Percentiles rank a stretch among this genome's conserved stretches.
These are phyloP conservation scores for Wickerhamiella sergipiensis DNA, from an alignment of 805 yeast species.

Conservation along the genomic window DNA sequence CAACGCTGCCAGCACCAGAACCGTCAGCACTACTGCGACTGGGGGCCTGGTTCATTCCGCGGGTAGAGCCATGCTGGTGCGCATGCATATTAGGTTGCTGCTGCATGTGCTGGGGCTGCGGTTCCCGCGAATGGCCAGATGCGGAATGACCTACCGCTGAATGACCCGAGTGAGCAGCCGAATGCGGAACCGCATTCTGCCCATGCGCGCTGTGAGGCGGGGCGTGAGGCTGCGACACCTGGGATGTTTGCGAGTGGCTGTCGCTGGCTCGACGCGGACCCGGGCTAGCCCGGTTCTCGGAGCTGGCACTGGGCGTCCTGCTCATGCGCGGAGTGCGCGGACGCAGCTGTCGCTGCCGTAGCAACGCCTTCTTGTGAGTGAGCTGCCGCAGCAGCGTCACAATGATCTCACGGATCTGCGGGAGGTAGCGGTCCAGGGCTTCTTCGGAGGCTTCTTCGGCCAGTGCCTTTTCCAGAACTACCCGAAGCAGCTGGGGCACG, in stretches of 20 bases:
- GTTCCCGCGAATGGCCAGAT: too few relatives aligned
- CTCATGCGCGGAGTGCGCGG: not conserved
- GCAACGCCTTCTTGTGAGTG: slow-evolving; percentile 60
- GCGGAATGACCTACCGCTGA: too few relatives aligned
- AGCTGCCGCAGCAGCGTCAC: slow-evolving; percentile 65
- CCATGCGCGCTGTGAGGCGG: too few relatives aligned
- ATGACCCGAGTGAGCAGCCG: too few relatives aligned
- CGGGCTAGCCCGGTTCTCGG: not conserved
- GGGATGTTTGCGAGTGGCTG: not conserved
- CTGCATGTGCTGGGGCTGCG: not conserved
- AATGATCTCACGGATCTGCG: slow-evolving; percentile 74
- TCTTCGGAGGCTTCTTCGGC: slow-evolving; percentile 76
- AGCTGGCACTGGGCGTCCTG: not conserved
- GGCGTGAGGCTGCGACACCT: not conserved
- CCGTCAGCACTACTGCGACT: too few relatives aligned
- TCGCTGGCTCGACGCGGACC: not conserved
- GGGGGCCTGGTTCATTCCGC: too few relatives aligned
- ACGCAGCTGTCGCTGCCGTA: slow-evolving; percentile 17
- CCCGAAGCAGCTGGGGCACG: slow-evolving; percentile 70
- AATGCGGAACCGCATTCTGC: too few relatives aligned
- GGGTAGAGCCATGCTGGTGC: too few relatives aligned
- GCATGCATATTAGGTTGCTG: too few relatives aligned
- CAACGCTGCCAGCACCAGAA: too few relatives aligned
- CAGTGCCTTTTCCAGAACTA: slow-evolving; percentile 72
- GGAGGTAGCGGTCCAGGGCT: slow-evolving; percentile 65